Base-by-base conservation (phyloP, 305 asterid genomes). In the Fraxinus ornus region DNA sequence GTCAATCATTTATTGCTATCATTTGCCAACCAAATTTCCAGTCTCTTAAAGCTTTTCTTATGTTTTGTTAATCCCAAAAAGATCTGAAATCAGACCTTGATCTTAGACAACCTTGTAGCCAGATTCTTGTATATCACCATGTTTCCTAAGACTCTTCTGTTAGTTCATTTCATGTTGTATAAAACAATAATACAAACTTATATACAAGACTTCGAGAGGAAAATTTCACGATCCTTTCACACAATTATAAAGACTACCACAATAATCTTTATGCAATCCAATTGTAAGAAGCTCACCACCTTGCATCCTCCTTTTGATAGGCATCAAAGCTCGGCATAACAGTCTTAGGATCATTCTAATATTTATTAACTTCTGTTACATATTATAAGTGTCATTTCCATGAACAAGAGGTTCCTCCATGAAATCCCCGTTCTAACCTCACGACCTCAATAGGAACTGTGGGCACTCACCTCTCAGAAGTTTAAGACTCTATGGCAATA, bases 381-480 rank as follows among this genome's bases (percentile, higher is more conserved):
- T 41, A 78, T 78, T 28, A 73, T 22, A 83, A 22, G 41, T 22
- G 68, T 55, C 83, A 71, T 73, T 24, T 35, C 28, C 32, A 62
- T 22, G 62, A 76, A 17, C 12, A 41, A 12, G 62, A 80, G 7
- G 30, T 36, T 73, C 57, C 49, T 21, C 3, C 62, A 30, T 79
- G 30, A 80, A 75, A 76, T 79, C 47, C 80, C 72, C 41, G 68
- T 21, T 9, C 33, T 39, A 3, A 41, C 9, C 79, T 80, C 24
- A 76, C 71, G 55, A 76, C 83, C 19, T 80, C 30, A 28, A 55
- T 76, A 78, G 19, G 78, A 49, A 60, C 15, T 26, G 55, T 55
- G 71, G 62, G 57, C n/a, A 64, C 74, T 79, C 32, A 13, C 17
- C 32, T 47, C 81, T 22, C 81, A 22, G 79, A 75, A 30, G 70